These are phyloP conservation scores for Avena sativa DNA, from an alignment of 176 grass and related monocot species.

Conservation along the genomic window DNA sequence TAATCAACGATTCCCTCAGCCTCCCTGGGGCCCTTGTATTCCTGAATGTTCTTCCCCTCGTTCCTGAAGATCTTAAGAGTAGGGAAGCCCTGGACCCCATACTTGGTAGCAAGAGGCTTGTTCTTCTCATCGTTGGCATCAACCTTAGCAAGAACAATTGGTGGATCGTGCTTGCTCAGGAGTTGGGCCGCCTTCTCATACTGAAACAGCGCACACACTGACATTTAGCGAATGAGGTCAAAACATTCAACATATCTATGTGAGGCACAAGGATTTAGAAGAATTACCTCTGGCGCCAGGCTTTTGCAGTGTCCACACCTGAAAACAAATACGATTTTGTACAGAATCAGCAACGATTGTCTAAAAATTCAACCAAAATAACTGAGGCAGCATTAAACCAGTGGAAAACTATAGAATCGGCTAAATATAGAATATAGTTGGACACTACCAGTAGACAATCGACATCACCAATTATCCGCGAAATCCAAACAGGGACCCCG, in stretches of 20 bases:
- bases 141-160: constrained; percentile 87
- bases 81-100: constrained; percentile 83
- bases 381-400: not conserved
- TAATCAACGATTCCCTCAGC: constrained; percentile 90
- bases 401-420: not conserved
- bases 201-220: constrained; percentile 44
- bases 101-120: constrained; percentile 67
- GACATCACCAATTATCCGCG: not conserved
- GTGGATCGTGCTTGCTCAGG: constrained; percentile 77
- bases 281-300: constrained; percentile 84
- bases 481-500: not conserved
- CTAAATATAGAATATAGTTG: not conserved
- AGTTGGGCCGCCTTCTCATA: constrained; percentile 88
- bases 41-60: constrained; percentile 69
- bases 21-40: constrained; percentile 93
- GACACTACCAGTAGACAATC: not conserved
- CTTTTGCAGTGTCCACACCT: constrained; percentile 98
- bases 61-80: constrained; percentile 96
- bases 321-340: not conserved
- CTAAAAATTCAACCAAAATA: not conserved
- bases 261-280: not conserved
- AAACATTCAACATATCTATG: not conserved
- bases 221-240: not conserved
- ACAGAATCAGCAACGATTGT: not conserved
- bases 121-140: constrained; percentile 84